These are phyloP conservation scores for Plasmodium sp. DNA, from an alignment of 169 alveolate genomes.

Conservation along the genomic window DNA sequence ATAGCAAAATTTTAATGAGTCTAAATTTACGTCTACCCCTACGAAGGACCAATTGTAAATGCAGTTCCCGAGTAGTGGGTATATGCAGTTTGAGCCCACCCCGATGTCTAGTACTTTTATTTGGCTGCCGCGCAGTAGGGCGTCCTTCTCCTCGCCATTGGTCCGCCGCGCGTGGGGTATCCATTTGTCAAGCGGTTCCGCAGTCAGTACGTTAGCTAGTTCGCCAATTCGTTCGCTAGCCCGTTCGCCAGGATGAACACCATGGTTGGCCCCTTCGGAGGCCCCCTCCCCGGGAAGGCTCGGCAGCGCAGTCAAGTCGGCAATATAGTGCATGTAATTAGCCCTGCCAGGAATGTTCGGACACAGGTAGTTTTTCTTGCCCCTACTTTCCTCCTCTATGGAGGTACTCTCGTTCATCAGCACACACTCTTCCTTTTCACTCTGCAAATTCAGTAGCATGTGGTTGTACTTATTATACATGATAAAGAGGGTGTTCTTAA, in stretches of 20 bases:
- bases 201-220: no score
- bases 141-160: neutral
- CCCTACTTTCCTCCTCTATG: neutral
- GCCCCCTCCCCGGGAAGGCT: neutral
- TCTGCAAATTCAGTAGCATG: neutral
- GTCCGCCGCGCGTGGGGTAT: neutral
- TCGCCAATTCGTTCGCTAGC: neutral
- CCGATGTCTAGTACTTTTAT: constrained; percentile 84
- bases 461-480: constrained; percentile 25
- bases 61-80: constrained; percentile 80
- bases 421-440: neutral
- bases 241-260: neutral
- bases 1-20: constrained; percentile 20
- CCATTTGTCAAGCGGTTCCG: neutral
- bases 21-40: constrained; percentile 72
- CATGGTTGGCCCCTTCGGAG: neutral
- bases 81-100: constrained; percentile 85
- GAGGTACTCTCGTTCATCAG: neutral
- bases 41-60: constrained; percentile 82
- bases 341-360: constrained; percentile 85
- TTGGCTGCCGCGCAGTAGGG: constrained; percentile 42
- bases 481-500: constrained; percentile 3
- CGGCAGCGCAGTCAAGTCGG: constrained; percentile 67
- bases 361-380: constrained; percentile 33
- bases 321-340: constrained; percentile 76